Conservation (phyloP, 352 stramenopile species). For the Discostella stelligera region DNA sequence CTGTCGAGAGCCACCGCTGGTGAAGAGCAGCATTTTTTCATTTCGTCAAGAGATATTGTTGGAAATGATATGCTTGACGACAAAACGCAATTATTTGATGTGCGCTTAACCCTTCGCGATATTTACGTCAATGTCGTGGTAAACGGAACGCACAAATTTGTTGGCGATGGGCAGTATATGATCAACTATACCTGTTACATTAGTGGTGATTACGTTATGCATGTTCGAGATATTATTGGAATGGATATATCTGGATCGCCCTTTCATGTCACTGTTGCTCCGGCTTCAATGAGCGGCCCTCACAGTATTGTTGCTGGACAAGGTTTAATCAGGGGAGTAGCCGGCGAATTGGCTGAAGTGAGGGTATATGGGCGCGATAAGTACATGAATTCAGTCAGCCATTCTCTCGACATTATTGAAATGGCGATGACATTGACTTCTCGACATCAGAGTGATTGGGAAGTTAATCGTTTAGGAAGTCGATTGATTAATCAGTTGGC, state of each 20-base stretch:
- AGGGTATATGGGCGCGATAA: constrained; percentile 23
- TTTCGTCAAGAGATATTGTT: constrained; percentile 44
- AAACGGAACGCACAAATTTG: constrained; percentile 12
- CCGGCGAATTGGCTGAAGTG: constrained; percentile 23
- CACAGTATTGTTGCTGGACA: constrained; percentile 29
- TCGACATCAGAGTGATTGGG: constrained; percentile 15
- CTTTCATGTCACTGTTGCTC: constrained; percentile 32
- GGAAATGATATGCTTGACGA: constrained; percentile 38
- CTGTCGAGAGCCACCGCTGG: constrained; percentile 31
- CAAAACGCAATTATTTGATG: constrained; percentile 32
- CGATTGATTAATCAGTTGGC: constrained; percentile 15
- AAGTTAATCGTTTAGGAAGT: constrained; percentile 6
- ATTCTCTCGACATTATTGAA: constrained; percentile 32
- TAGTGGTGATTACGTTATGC: constrained; percentile 29
- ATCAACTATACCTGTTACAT: constrained; percentile 31
- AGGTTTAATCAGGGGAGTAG: constrained; percentile 19
- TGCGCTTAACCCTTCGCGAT: constrained; percentile 12
- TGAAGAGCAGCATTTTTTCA: constrained; percentile 31
- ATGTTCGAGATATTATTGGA: constrained; percentile 21
- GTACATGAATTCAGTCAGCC: constrained; percentile 28
- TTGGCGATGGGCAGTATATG: constrained; percentile 26
- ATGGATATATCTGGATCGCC: constrained; percentile 31
- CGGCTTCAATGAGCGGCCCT: constrained; percentile 21
- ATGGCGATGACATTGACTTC: constrained; percentile 16
- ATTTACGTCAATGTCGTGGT: constrained; percentile 15